Evolutionary conservation across 139 green algal genomes (phyloP).

Genomic region (Chlorella vulgaris): DNA sequence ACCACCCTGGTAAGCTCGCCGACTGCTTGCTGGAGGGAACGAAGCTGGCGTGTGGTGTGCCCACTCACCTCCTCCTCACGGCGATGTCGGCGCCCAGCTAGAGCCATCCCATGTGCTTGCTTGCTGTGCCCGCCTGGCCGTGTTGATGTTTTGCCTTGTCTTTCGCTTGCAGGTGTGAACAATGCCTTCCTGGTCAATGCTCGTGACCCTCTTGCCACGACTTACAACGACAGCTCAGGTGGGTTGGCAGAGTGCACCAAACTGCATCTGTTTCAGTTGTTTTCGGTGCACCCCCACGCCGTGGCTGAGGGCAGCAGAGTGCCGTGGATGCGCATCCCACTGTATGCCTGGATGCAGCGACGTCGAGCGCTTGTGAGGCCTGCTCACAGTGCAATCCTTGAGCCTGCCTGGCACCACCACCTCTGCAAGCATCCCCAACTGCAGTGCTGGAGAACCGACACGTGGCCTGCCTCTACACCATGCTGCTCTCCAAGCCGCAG

Average conservation of each 20-base stretch:
- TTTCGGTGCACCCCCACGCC: not conserved
- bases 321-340: not conserved
- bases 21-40: too few species aligned
- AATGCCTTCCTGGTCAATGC: slow-evolving; percentile 69
- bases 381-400: too few species aligned
- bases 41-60: too few species aligned
- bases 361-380: too few species aligned
- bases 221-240: slow-evolving; percentile 69
- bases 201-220: slow-evolving; percentile 50
- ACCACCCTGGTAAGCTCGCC: slow-evolving; percentile 60
- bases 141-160: not conserved
- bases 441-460: slow-evolving; percentile 62
- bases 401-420: too few species aligned
- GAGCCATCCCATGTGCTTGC: not conserved
- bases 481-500: slow-evolving; percentile 40
- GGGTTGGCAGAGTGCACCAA: not conserved
- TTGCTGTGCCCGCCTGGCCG: not conserved
- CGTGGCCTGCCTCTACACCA: slow-evolving; percentile 52
- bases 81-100: not conserved
- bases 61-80: not conserved
- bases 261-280: not conserved
- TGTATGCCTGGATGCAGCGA: too few species aligned
- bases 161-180: slow-evolving; percentile 50
- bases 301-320: too few species aligned
- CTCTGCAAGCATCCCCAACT: too few species aligned